A percentile compares a stretch with the other conserved stretches of the same genome.
Evolutionary conservation across 169 alveolate genomes (phyloP).

Genomic region (Plasmodium malariae): DNA sequence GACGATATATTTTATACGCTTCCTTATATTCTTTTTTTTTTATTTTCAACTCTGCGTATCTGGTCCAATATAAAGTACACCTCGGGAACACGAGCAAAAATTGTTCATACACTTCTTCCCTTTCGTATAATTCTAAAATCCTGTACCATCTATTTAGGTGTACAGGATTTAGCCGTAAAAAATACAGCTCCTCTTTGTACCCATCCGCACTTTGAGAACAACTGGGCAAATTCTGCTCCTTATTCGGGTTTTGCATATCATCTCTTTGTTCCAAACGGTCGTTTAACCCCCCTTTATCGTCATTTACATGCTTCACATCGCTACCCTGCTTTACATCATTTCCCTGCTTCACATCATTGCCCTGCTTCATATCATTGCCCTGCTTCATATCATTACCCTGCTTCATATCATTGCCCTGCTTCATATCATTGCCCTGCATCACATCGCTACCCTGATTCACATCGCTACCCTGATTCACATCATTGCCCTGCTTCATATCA

Average conservation of each 20-base stretch:
- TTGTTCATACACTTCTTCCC: conserved; percentile 59
- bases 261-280: too few relatives aligned
- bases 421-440: background rate
- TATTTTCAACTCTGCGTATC: conserved; percentile 71
- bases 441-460: background rate
- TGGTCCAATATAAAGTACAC: conserved; percentile 61
- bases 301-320: background rate
- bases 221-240: too few relatives aligned
- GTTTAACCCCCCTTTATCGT: background rate
- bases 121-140: conserved; percentile 45
- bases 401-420: background rate
- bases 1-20: conserved; percentile 64
- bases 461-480: background rate
- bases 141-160: conserved; percentile 52
- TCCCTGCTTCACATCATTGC: background rate
- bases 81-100: conserved; percentile 65
- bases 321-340: background rate
- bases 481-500: background rate
- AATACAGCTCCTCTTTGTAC: conserved; percentile 43
- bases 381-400: background rate
- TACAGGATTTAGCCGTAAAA: conserved; percentile 45
- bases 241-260: too few relatives aligned
- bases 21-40: conserved; percentile 65
- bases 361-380: background rate
- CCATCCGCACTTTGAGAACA: too few relatives aligned